Conservation (phyloP, 495 filamentous ascomycete species). For the Annulohypoxylon nitens region DNA sequence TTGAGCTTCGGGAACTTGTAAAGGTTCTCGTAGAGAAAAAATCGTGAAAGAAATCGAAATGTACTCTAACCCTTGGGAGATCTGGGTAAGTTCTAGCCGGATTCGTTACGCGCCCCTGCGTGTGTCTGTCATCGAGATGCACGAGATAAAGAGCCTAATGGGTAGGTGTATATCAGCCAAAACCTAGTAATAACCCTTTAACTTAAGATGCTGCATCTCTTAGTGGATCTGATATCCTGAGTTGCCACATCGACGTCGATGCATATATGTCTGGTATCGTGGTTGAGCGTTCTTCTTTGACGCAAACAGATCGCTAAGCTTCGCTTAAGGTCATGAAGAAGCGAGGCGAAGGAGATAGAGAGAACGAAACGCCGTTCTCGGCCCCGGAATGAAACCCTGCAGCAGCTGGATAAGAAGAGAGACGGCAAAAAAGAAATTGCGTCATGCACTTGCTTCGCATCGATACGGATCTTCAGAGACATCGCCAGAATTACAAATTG, state of each 20-base stretch:
- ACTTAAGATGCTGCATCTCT: constrained; percentile 35
- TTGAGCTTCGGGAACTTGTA: constrained; percentile 22
- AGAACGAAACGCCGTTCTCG: constrained; percentile 38
- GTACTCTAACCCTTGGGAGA: constrained; percentile 25
- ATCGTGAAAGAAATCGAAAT: constrained; percentile 21
- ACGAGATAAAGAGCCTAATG: constrained; percentile 48
- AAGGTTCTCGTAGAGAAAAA: constrained; percentile 20
- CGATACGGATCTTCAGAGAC: constrained; percentile 31
- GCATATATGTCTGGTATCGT: constrained; percentile 18
- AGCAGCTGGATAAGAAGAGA: constrained; percentile 28
- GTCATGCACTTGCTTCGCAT: constrained; percentile 36
- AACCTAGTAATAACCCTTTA: constrained; percentile 38
- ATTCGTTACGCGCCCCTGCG: constrained; percentile 22
- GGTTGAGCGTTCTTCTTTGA: constrained; percentile 9
- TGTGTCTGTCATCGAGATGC: constrained; percentile 36
- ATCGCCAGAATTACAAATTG: constrained; percentile 44
- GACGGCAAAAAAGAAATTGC: constrained; percentile 34
- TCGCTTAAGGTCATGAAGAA: constrained; percentile 21
- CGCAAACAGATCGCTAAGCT: constrained; percentile 27
- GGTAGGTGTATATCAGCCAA: constrained; percentile 43
- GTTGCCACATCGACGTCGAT: constrained; percentile 31
- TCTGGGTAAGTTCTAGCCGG: constrained; percentile 26
- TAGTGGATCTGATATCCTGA: constrained; percentile 37
- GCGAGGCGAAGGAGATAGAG: constrained; percentile 23
- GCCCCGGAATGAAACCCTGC: constrained; percentile 44